Evolutionary conservation across 768 basidiomycete genomes (phyloP), one percentile per base, ranked within the genome.

Genomic region (Tricholoma bakamatsutake): DNA sequence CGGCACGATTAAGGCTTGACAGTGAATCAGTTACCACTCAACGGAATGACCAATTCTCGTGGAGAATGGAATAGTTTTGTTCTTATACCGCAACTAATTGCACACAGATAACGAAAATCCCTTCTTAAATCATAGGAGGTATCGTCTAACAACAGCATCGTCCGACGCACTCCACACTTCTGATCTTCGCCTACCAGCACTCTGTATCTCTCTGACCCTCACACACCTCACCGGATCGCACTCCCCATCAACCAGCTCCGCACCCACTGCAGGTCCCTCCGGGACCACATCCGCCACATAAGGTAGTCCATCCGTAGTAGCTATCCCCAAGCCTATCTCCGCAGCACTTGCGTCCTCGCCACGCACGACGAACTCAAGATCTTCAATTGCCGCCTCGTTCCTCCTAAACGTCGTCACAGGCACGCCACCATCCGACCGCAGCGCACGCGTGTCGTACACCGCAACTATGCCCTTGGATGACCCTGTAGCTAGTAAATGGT

Each of bases 81-180:
- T n/a, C n/a, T n/a, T 24, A 24, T 1, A 24, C 21, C 21, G 3
- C 21, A 24, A 24, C 21, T 24, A 24, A 24, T 24, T 24, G 3
- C 21, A 3, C 21, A 24, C 21, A 24, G 21, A 24, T 24, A 24
- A 24, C 21, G 21, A 24, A 3, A 24, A 24, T 24, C 21, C 21
- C 3, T 24, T n/a, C 39, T 34, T 7, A 18, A 46, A 51, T 57
- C 40, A 61, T 21, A 55, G 7, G 1, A 39, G 28, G 66, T 83
- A 85, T 59, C 73, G 61, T 57, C 83, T 71, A 0, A 87, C 82
- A 34, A 85, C 63, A 0, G 82, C 83, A 69, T 87, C 86, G 59
- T 87, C 83, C 43, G 80, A 78, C 8, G 81, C 82, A 54, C 71
- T 79, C 83, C 83, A 84, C 4, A 83, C 64, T 31, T 73, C 71